Evolutionary conservation across 345 rosid genomes (phyloP), one percentile per base, ranked within the genome.

Genomic region (Arabis alpina): DNA sequence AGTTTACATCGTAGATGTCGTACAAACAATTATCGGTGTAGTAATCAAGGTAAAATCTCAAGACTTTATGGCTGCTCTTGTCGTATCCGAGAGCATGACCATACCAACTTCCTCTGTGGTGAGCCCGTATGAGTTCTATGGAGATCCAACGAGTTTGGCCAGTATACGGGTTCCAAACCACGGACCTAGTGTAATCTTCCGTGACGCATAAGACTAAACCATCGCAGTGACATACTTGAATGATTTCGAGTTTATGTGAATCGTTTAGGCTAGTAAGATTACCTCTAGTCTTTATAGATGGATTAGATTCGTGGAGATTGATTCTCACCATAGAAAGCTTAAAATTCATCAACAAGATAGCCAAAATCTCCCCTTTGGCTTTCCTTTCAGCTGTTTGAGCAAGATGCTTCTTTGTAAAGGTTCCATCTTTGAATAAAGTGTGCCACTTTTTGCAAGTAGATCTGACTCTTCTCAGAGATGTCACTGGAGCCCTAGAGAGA

Each of bases 321-420:
- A 58, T 34, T 11, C 34, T 40, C 48, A 41, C 23, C 19, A 58
- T 4, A 12, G 40, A n/a, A 12, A 58, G 48, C 12, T 47, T 23
- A 40, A 15, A 58, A 14, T 40, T 23, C 34, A 58, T 58, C 63
- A 8, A 39, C 48, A 4, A 16, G 63, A 58, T 27, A 34, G 49
- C 45, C 36, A 41, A 4, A 40, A 57, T 9, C 62, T 57, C 62
- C 6, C 62, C 62, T 57, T 57, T 13, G 4, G n/a, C n/a, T n/a
- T n/a, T n/a, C n/a, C 15, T 57, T 14, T n/a, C n/a, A n/a, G n/a
- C n/a, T n/a, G n/a, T n/a, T 32, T 44, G 66, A 45, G 25, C 25
- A 44, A 61, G 52, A 2, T 44, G 53, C 53, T 61, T 61, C 14
- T 61, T 28, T 10, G 66, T 61, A 61, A 61, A 61, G 65, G n/a